These are phyloP conservation scores for Coemansia sp. DNA, from an alignment of 371 early-diverging fungal species.

Conservation along the genomic window DNA sequence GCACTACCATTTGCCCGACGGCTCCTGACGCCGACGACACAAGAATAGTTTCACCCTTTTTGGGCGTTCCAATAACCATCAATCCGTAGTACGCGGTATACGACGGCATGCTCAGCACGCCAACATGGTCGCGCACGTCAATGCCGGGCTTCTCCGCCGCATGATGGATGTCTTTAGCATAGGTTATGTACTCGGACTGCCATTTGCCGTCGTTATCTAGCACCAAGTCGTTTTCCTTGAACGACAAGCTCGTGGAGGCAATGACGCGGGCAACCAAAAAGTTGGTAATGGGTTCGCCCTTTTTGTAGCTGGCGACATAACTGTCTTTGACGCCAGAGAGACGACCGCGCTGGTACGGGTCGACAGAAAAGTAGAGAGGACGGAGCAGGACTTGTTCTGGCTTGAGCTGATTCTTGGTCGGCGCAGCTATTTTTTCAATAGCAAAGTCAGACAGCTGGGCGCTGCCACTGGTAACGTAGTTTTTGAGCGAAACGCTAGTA, in stretches of 20 bases:
- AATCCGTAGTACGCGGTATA: slow-evolving; percentile 68
- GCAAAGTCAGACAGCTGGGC: slow-evolving; percentile 4
- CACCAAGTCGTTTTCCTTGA: slow-evolving; percentile 53
- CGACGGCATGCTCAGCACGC: slow-evolving; percentile 58
- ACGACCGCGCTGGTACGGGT: slow-evolving; percentile 51
- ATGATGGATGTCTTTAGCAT: slow-evolving; percentile 15
- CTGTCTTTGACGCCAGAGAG: slow-evolving; percentile 34
- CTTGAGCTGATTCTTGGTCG: slow-evolving; percentile 20
- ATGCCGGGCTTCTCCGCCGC: slow-evolving; percentile 4
- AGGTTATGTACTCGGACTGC: slow-evolving; percentile 37
- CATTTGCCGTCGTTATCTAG: slow-evolving; percentile 27
- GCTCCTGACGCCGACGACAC: slow-evolving; percentile 61
- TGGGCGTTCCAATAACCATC: slow-evolving; percentile 54
- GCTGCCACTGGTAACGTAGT: slow-evolving; percentile 1
- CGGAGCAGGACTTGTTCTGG: slow-evolving; percentile 16
- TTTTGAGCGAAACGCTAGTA: slow-evolving; percentile 18
- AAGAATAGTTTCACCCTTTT: slow-evolving; percentile 67
- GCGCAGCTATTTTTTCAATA: slow-evolving; percentile 5
- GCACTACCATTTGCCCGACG: slow-evolving; percentile 65
- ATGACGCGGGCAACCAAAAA: slow-evolving; percentile 52
- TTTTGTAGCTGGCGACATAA: slow-evolving; percentile 50
- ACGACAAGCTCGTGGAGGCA: slow-evolving; percentile 39
- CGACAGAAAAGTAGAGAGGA: slow-evolving; percentile 29
- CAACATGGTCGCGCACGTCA: slow-evolving; percentile 42
- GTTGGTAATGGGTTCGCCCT: slow-evolving; percentile 53